Evolutionary conservation across 2,329 filamentous ascomycete genomes (phyloP), one percentile per base, ranked within the genome.

Genomic region (Coleophoma eucalyptorum): DNA sequence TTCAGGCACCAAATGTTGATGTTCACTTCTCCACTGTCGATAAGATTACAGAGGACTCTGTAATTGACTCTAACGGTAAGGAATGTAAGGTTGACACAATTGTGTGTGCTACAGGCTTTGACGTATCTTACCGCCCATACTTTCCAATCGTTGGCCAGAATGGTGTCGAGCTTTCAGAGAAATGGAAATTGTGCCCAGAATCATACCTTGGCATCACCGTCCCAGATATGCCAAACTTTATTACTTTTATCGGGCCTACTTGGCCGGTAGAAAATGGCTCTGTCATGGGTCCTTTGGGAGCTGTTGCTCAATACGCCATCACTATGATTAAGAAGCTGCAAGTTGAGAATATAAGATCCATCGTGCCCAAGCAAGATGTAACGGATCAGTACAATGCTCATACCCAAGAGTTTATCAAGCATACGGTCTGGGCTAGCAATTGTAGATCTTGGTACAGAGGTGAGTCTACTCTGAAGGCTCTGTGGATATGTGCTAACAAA

Each of bases 361-460:
- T 81, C 11, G 65, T 57, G 1, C 76, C 77, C 1, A 73, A 70
- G 0, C 67, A 71, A 47, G 71, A 64, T 0, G 75, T 76, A 4
- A 73, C 76, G 6, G 72, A 73, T 38, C 72, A 78, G 57, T 82
- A 73, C 68, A 73, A 70, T 60, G 74, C 67, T 60, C 79, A 75
- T 63, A 71, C 75, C 21, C 65, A 69, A 5, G 61, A 68, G 4
- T 79, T 80, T 55, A 79, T 81, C 72, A 77, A 76, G 42, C 72
- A 74, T 20, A 78, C 74, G 1, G 71, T 74, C 1, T 81, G 78
- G 77, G 65, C 71, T 2, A 63, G 68, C 2, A 62, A 64, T 8
- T 76, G 59, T 18, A 48, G 58, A 43, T 42, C 55, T 11, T 63
- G 59, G 60, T 62, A 58, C 45, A 57, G 43, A 54, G 53, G 55